Percentiles rank a stretch among this genome's conserved stretches.
Evolutionary conservation across 2,329 filamentous ascomycete species (phyloP).

Genomic region (Hortaea sp.): DNA sequence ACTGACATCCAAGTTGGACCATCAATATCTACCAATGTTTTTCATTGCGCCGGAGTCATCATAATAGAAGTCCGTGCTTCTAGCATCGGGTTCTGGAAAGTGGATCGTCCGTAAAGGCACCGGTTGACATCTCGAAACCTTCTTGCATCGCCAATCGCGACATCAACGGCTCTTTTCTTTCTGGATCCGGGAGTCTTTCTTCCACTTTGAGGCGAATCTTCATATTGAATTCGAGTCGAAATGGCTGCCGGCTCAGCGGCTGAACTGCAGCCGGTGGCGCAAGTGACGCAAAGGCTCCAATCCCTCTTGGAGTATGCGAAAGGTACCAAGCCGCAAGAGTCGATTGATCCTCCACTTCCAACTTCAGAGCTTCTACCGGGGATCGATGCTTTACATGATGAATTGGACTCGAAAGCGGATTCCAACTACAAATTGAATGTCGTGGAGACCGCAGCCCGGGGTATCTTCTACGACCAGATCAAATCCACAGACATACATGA

Average conservation of each 20-base stretch:
- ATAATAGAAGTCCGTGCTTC: no score
- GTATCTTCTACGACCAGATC: conserved; percentile 55
- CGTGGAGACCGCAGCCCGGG: conserved; percentile 74
- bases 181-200: no score
- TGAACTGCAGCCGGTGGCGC: conserved; percentile 18
- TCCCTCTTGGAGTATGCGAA: conserved; percentile 32
- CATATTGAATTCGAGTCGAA: not conserved
- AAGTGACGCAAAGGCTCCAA: conserved; percentile 23
- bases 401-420: conserved; percentile 16
- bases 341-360: conserved; percentile 37
- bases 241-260: conserved; percentile 20
- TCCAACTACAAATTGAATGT: conserved; percentile 41
- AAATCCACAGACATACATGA: conserved; percentile 61
- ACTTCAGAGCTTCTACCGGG: conserved; percentile 27
- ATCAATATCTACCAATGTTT: no score
- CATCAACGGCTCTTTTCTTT: no score
- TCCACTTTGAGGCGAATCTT: not conserved
- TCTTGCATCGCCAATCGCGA: no score
- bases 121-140: no score
- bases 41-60: no score
- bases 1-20: no score
- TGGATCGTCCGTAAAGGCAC: no score
- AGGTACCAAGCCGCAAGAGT: conserved; percentile 28
- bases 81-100: no score
- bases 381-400: conserved; percentile 17